Evolutionary conservation across 257 asterid genomes (phyloP).

Genomic region (Plantago elongata): DNA sequence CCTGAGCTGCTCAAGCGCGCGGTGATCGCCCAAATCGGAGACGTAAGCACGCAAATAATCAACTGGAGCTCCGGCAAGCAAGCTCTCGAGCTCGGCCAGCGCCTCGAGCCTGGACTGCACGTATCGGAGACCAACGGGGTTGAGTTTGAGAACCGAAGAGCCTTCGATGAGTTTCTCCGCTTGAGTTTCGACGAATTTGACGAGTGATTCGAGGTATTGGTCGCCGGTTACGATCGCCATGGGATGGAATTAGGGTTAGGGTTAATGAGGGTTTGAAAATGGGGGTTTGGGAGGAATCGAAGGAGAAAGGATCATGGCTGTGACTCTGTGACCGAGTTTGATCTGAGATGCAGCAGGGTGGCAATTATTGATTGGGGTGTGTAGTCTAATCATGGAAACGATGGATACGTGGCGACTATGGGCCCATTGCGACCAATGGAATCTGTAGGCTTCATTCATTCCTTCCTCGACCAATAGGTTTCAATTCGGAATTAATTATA

Average conservation of each 20-base stretch:
- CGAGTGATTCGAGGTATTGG: slow-evolving; percentile 77
- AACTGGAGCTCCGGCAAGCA: slow-evolving; percentile 86
- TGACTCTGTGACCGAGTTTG: slow-evolving; percentile 8
- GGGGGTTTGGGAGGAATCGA: slow-evolving; percentile 67
- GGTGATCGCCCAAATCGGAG: slow-evolving; percentile 96
- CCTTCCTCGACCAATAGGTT: too few relatives aligned
- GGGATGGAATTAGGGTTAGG: slow-evolving; percentile 30
- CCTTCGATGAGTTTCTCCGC: slow-evolving; percentile 83
- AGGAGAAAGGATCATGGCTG: slow-evolving; percentile 36
- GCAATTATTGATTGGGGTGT: slow-evolving; percentile 27
- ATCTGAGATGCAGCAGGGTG: slow-evolving; percentile 17
- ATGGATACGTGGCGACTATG: neutral
- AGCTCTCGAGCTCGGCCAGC: slow-evolving; percentile 74
- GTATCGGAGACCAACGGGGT: slow-evolving; percentile 83
- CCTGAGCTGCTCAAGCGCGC: slow-evolving; percentile 89
- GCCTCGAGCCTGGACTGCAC: slow-evolving; percentile 89
- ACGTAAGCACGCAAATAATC: slow-evolving; percentile 93
- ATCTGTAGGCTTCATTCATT: neutral
- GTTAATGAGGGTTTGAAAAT: slow-evolving; percentile 18
- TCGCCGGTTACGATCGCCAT: slow-evolving; percentile 90
- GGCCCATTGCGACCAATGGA: neutral
- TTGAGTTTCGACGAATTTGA: slow-evolving; percentile 69
- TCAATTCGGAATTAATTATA: too few relatives aligned
- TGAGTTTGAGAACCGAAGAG: slow-evolving; percentile 64
- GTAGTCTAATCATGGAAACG: neutral